Evolutionary conservation across 352 stramenopile genomes (phyloP).

Genomic region (Halophytophthora batemanensis): DNA sequence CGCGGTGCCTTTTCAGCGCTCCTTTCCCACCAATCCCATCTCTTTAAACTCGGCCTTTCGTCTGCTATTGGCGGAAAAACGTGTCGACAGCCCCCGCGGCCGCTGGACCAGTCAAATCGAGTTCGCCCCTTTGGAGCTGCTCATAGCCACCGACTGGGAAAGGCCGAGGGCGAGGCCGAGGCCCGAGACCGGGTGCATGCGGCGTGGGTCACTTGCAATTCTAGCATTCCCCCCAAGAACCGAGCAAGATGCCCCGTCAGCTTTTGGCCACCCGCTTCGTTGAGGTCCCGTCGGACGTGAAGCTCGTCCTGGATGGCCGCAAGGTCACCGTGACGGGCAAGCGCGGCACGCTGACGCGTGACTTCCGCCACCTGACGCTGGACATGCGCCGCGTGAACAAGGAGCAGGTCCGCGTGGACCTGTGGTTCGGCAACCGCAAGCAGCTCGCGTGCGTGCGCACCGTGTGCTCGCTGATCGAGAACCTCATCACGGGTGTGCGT

Average conservation of each 20-base stretch:
- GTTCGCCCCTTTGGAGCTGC: no score
- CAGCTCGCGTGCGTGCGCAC: constrained; percentile 97
- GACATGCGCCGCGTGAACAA: constrained; percentile 93
- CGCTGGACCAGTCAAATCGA: neutral
- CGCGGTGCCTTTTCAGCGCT: no score
- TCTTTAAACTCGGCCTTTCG: neutral
- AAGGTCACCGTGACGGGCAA: constrained; percentile 96
- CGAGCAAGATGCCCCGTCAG: constrained; percentile 72
- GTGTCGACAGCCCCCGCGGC: constrained; percentile 14
- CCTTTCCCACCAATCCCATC: constrained; percentile 3
- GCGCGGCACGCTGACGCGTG: constrained; percentile 91
- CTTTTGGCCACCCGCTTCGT: constrained; percentile 93
- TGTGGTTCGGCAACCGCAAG: constrained; percentile 99
- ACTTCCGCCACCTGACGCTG: constrained; percentile 98
- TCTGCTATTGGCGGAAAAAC: constrained; percentile 10
- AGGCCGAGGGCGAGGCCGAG: no score
- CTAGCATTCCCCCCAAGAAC: constrained; percentile 51
- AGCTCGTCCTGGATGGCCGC: constrained; percentile 93
- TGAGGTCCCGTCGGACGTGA: constrained; percentile 93
- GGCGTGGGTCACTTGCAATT: constrained; percentile 81
- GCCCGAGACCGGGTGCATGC: no score
- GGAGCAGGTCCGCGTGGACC: constrained; percentile 93
- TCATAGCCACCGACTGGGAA: no score
- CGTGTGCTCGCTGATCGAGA: constrained; percentile 98
- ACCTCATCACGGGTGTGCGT: constrained; percentile 99